Evolutionary conservation across 257 asterid species (phyloP), one percentile per base, ranked within the genome.

Genomic region (Ajuga chamaepitys): DNA sequence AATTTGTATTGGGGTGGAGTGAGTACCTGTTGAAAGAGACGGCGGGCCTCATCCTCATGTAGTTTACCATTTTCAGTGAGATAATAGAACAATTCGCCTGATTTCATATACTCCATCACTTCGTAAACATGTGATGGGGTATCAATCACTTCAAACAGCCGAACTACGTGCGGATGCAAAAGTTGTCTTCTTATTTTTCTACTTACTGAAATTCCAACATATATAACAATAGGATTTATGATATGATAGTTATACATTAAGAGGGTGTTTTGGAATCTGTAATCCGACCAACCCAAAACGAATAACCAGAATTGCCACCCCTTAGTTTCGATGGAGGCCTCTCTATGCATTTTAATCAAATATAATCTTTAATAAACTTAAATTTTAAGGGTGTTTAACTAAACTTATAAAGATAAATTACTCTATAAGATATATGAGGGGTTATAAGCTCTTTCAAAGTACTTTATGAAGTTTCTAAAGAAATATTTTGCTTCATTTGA

Each of bases 101-200:
- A 79, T 18, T 67, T 73, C 77, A 81, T 67, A n/a, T 77, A 80
- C 79, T 87, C 95, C 95, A 85, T 87, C 55, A 83, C 93, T 17
- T 79, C 72, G 65, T 81, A 87, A 17, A 87, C 82, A 10, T 77
- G 47, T 24, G 82, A 66, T 7, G 82, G 84, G 12, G 90, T 87
- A 44, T 87, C 88, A 53, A 83, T 81, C 66, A 85, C 90, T 75
- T 87, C 95, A 75, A 72, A 87, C 50, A 83, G 81, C 21, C 88
- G 93, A 57, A 83, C 79, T 3, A 87, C 20, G 75, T 82, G 92
- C 24, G 92, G 95, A 79, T 87, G 95, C 17, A 32, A 45, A 6
- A 87, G 87, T 53, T 61, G 73, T 66, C 78, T 81, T 90, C 80
- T 66, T 53, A 87, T 85, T 74, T 85, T 90, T 74, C 75, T 74